These are phyloP conservation scores for Creolimax fragrantissima DNA, from an alignment of 78 protist species.

Conservation along the genomic window DNA sequence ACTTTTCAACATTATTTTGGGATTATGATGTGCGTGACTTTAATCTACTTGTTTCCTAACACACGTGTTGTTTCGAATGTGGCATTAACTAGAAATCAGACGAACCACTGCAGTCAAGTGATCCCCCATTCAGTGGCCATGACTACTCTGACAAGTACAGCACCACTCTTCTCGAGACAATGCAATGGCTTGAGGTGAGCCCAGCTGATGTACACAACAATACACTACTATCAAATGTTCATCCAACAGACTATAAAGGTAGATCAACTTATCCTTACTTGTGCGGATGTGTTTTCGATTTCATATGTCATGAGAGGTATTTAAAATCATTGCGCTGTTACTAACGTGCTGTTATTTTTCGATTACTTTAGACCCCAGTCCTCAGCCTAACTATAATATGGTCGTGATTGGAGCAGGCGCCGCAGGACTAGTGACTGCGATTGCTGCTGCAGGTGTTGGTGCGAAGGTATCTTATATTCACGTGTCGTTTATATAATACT, in stretches of 20 bases:
- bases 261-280: too few species aligned
- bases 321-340: too few species aligned
- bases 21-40: too few species aligned
- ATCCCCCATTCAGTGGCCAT: not conserved
- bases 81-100: too few species aligned
- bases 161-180: not conserved
- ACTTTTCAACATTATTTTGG: too few species aligned
- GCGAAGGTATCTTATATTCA: slow-evolving; percentile 25
- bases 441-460: slow-evolving; percentile 16
- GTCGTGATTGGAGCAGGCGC: slow-evolving; percentile 57
- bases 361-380: slow-evolving; percentile 22
- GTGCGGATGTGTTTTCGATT: too few species aligned
- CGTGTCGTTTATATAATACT: not conserved
- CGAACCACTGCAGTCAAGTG: too few species aligned
- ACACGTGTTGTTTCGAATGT: too few species aligned
- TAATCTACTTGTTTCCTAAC: too few species aligned
- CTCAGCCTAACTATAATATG: slow-evolving; percentile 17
- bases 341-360: too few species aligned
- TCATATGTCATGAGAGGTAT: too few species aligned
- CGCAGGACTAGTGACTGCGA: slow-evolving; percentile 45
- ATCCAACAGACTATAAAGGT: not conserved
- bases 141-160: not conserved
- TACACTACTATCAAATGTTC: slow-evolving; percentile 16
- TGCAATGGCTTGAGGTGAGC: not conserved
- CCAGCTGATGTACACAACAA: not conserved